Base-by-base conservation (phyloP, 768 basidiomycete species). In the Mycena vitilis region DNA sequence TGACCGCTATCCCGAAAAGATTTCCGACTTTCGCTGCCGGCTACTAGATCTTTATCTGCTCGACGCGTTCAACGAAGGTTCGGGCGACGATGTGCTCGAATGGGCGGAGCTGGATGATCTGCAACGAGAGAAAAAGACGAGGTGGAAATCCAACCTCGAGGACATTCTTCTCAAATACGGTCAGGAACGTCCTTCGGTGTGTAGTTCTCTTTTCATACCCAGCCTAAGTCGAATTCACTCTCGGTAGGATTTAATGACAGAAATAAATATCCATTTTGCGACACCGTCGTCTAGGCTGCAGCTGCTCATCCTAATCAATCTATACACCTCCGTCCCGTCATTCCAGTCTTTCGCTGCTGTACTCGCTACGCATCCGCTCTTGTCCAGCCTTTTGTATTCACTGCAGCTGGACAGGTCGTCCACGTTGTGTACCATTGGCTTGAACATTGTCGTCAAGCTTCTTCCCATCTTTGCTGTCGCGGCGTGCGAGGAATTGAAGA, bases 91-190 rank as follows among this genome's bases (percentile, higher is more conserved):
- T 75, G 84, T 89, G 37, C 75, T 95, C 42, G 94, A 95, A 73
- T 91, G 90, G 88, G 89, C 89, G 16, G 87, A 85, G 49, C 79
- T 94, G 62, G 87, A 90, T 73, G 82, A 84, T 69, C 85, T 84
- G 25, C 87, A 93, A 73, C 85, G 89, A 58, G 86, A 87, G 62
- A 85, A 83, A 74, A 83, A 85, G 71, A 81, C 84, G 16, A 81
- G 85, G 34, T 95, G 94, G 94, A 95, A 94, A 78, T 78, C 80
- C 36, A 95, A 93, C 75, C 80, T 95, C 67, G 92, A 95, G 75
- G 90, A 92, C 72, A 85, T 92, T 22, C 81, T 95, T 48, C 82
- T 93, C 47, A 85, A 81, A 60, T 91, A 88, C 74, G 93, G 89
- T 54, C 75, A 88, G 65, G 84, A 87, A 71, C 78, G 83, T 63